A percentile compares a stretch with the other conserved stretches of the same genome.
Evolutionary conservation across 2,329 filamentous ascomycete genomes (phyloP).

Genomic region (Chaetomiaceae sp.): DNA sequence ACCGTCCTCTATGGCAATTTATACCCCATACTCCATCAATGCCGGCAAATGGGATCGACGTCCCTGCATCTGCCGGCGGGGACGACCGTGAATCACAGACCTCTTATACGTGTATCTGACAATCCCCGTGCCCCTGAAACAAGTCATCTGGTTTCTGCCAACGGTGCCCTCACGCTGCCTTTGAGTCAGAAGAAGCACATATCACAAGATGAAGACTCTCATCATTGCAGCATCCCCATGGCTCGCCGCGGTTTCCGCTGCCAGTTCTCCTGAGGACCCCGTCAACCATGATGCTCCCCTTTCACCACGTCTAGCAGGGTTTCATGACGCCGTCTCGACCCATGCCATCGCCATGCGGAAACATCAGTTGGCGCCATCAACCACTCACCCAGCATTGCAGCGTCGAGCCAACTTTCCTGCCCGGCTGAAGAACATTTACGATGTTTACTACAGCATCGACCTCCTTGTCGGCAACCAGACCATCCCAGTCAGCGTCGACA

Average conservation of each 20-base stretch:
- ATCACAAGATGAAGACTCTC: conserved; percentile 1
- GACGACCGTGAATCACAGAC: not conserved
- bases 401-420: conserved; percentile 9
- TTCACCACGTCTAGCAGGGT: not conserved
- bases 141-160: too few species aligned
- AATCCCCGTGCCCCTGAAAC: too few species aligned
- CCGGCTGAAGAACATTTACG: conserved; percentile 24
- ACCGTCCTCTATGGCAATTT: not conserved
- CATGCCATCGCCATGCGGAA: conserved; percentile 15
- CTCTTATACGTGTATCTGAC: too few species aligned
- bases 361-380: not conserved
- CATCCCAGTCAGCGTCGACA: conserved; percentile 29
- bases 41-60: conserved; percentile 16
- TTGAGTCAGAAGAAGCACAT: not conserved
- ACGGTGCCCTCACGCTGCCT: too few species aligned
- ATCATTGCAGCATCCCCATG: not conserved
- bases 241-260: not conserved
- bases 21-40: conserved; percentile 1
- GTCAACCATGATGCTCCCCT: not conserved
- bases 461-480: conserved; percentile 26
- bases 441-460: conserved; percentile 30
- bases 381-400: not conserved
- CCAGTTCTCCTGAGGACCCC: not conserved
- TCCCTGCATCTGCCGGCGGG: not conserved
- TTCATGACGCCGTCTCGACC: conserved; percentile 3